Evolutionary conservation across 352 stramenopile genomes (phyloP).

Genomic region (Phytophthora colocasiae): DNA sequence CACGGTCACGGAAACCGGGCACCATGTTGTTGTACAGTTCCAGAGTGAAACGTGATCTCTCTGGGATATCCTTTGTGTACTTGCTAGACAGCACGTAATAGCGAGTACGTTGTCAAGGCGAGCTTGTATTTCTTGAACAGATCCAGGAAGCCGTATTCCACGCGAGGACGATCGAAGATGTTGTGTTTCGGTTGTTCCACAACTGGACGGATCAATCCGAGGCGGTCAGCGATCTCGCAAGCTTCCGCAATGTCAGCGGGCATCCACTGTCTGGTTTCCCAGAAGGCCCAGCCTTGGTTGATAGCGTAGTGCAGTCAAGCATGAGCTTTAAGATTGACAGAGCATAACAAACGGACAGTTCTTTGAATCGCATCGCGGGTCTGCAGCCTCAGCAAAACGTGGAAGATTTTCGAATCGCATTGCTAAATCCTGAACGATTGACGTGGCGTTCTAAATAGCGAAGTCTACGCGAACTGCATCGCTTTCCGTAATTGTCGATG

Average conservation of each 20-base stretch:
- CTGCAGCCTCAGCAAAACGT: no score
- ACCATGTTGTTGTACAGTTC: slow-evolving; percentile 37
- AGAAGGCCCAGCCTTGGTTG: slow-evolving; percentile 31
- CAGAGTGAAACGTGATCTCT: slow-evolving; percentile 38
- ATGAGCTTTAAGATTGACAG: no score
- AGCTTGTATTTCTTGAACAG: slow-evolving; percentile 67
- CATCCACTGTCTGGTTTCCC: slow-evolving; percentile 59
- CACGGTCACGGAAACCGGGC: slow-evolving; percentile 37
- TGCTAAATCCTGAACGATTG: no score
- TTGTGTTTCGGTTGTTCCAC: slow-evolving; percentile 73
- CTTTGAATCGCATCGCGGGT: no score
- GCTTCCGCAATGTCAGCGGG: slow-evolving; percentile 63
- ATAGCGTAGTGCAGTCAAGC: slow-evolving; percentile 33
- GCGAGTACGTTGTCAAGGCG: slow-evolving; percentile 55
- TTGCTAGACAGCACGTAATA: slow-evolving; percentile 61
- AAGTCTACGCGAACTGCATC: no score
- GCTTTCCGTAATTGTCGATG: no score
- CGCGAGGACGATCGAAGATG: slow-evolving; percentile 65
- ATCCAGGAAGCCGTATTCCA: slow-evolving; percentile 62
- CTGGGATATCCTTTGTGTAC: slow-evolving; percentile 43
- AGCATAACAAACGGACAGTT: no score
- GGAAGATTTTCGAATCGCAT: no score
- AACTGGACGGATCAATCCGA: slow-evolving; percentile 41
- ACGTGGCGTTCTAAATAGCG: no score
- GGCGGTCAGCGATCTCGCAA: slow-evolving; percentile 34